Evolutionary conservation across 2,329 filamentous ascomycete genomes (phyloP).

Genomic region (Podosphaera fusca): DNA sequence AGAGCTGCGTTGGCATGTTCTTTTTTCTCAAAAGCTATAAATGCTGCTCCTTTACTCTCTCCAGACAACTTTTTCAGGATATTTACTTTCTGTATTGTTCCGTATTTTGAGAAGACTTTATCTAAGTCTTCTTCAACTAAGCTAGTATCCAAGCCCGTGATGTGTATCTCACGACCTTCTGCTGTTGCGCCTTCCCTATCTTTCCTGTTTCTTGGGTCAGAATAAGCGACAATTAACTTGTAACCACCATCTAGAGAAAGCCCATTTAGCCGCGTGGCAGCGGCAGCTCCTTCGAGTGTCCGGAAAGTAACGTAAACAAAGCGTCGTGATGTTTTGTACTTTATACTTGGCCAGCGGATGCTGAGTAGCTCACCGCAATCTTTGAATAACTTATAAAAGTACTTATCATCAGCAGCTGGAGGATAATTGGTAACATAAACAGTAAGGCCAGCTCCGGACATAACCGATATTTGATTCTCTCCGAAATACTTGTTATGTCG

Average conservation of each 20-base stretch:
- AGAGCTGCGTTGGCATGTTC: conserved; percentile 45
- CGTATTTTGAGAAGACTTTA: conserved; percentile 51
- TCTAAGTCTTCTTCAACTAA: conserved; percentile 45
- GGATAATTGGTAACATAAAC: conserved; percentile 85
- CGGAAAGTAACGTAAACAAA: conserved; percentile 95
- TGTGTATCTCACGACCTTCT: conserved; percentile 71
- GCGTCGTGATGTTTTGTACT: conserved; percentile 65
- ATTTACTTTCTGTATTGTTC: conserved; percentile 48
- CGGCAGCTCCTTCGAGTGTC: conserved; percentile 39
- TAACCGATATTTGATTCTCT: conserved; percentile 48
- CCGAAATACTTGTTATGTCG: conserved; percentile 62
- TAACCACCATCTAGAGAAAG: conserved; percentile 43
- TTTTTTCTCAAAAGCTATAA: conserved; percentile 51
- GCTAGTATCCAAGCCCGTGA: conserved; percentile 42
- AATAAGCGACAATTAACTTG: conserved; percentile 57
- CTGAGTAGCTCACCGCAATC: conserved; percentile 63
- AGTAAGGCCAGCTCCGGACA: conserved; percentile 53
- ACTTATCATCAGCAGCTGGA: conserved; percentile 46
- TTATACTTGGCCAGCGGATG: conserved; percentile 75
- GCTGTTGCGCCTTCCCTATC: conserved; percentile 54
- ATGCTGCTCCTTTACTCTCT: conserved; percentile 54
- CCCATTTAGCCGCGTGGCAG: conserved; percentile 51
- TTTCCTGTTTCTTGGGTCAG: conserved; percentile 59
- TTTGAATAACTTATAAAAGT: conserved; percentile 44
- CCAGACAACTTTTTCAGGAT: conserved; percentile 46